A percentile compares a stretch with the other conserved stretches of the same genome.
phyloP scores from a whole-genome alignment of 441 rosid species.

The Adansonia grandidieri region DNA sequence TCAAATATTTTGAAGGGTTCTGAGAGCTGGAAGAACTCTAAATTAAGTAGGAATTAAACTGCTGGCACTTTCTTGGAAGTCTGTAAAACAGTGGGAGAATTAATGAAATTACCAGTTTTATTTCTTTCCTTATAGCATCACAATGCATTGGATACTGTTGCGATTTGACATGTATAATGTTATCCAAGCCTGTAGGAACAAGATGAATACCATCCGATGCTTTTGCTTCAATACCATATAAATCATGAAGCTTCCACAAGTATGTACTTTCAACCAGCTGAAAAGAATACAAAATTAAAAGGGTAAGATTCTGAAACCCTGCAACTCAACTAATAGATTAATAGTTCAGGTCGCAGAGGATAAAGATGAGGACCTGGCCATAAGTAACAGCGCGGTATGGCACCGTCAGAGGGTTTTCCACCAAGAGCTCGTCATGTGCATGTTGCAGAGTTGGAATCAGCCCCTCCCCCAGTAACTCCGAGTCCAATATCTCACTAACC shows the following conservation, averaged over 20 bases:
- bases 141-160: constrained; percentile 87
- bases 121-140: constrained; percentile 69
- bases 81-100: constrained; percentile 17
- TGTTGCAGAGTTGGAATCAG: constrained; percentile 91
- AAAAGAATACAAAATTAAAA: constrained; percentile 22
- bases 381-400: constrained; percentile 85
- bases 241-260: constrained; percentile 75
- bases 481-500: constrained; percentile 97
- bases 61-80: constrained; percentile 31
- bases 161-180: constrained; percentile 50
- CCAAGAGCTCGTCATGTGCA: constrained; percentile 83
- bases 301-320: constrained; percentile 19
- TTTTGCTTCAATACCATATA: constrained; percentile 59
- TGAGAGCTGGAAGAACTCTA: constrained; percentile 76
- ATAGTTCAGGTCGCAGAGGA: background rate
- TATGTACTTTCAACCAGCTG: constrained; percentile 81
- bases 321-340: constrained; percentile 6
- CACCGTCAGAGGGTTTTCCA: constrained; percentile 77
- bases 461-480: constrained; percentile 96
- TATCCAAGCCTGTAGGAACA: constrained; percentile 64
- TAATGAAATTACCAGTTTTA: constrained; percentile 66
- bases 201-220: constrained; percentile 61
- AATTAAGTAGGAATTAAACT: constrained; percentile 46
- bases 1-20: constrained; percentile 89
- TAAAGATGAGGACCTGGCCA: constrained; percentile 68